Evolutionary conservation across 2,329 filamentous ascomycete species (phyloP).

Genomic region (Ceratocystis huliohia): DNA sequence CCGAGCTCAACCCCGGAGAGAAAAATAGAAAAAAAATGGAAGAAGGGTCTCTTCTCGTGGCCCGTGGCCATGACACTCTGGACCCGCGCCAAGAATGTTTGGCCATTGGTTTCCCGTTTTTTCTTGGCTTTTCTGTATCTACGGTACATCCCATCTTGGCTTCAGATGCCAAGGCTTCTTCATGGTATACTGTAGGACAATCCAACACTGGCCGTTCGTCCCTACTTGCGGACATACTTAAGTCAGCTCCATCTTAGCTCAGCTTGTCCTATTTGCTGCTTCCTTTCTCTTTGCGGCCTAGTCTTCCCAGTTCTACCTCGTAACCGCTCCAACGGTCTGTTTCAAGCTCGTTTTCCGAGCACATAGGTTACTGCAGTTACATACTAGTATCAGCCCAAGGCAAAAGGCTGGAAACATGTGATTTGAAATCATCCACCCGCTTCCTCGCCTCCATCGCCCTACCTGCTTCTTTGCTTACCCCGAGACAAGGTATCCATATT

Average conservation of each 20-base stretch:
- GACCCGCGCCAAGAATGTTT: neutral
- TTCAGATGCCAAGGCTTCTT: constrained; percentile 1
- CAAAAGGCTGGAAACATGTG: neutral
- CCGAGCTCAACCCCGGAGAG: neutral
- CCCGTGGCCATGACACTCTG: neutral
- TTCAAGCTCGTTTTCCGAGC: neutral
- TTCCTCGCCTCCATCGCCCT: neutral
- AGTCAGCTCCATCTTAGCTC: neutral
- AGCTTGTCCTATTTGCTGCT: neutral
- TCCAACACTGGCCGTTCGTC: neutral
- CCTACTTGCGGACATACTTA: neutral
- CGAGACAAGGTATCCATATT: neutral
- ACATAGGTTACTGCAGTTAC: neutral
- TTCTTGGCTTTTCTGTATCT: neutral
- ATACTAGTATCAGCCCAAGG: neutral
- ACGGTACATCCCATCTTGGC: neutral
- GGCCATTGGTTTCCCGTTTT: neutral
- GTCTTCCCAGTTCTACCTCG: neutral
- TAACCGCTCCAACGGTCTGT: neutral
- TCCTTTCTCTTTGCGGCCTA: neutral
- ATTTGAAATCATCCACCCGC: neutral
- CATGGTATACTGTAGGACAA: neutral
- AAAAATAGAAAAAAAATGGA: neutral
- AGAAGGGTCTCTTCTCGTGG: neutral
- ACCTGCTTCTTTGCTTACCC: neutral